Percentiles rank a stretch among this genome's conserved stretches.
Conservation (phyloP, 306 rosid species). For the Urtica urens region DNA sequence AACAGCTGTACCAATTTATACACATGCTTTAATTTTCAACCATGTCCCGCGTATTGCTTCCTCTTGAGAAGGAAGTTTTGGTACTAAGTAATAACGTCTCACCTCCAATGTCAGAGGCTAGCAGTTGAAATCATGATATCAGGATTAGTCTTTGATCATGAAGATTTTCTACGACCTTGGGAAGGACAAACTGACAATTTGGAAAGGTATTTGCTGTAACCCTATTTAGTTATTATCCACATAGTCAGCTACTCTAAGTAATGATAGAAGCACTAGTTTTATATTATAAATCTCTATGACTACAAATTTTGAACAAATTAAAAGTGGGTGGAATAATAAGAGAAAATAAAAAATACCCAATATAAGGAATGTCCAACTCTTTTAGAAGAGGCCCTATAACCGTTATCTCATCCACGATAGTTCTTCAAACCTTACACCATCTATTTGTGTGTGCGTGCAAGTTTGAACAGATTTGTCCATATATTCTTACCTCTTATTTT, state of each 20-base stretch:
- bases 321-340: too few relatives aligned
- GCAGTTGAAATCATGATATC: slow-evolving; percentile 77
- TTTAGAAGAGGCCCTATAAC: background rate
- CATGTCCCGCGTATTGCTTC: background rate
- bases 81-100: background rate
- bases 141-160: slow-evolving; percentile 64
- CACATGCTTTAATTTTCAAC: background rate
- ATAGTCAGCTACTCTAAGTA: too few relatives aligned
- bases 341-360: too few relatives aligned
- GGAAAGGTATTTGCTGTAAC: slow-evolving; percentile 86
- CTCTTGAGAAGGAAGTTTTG: background rate
- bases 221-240: too few relatives aligned
- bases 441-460: background rate
- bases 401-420: background rate
- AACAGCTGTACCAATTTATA: too few relatives aligned
- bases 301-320: too few relatives aligned
- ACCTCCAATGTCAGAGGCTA: slow-evolving; percentile 44
- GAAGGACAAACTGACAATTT: slow-evolving; percentile 45
- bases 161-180: slow-evolving; percentile 82
- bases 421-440: background rate
- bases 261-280: too few relatives aligned
- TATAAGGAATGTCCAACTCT: too few relatives aligned
- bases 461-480: too few relatives aligned
- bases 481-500: slow-evolving; percentile 9
- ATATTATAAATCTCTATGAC: too few relatives aligned